Base-by-base conservation (phyloP, 2,329 filamentous ascomycete species). In the Conoideocrella luteorostrata region DNA sequence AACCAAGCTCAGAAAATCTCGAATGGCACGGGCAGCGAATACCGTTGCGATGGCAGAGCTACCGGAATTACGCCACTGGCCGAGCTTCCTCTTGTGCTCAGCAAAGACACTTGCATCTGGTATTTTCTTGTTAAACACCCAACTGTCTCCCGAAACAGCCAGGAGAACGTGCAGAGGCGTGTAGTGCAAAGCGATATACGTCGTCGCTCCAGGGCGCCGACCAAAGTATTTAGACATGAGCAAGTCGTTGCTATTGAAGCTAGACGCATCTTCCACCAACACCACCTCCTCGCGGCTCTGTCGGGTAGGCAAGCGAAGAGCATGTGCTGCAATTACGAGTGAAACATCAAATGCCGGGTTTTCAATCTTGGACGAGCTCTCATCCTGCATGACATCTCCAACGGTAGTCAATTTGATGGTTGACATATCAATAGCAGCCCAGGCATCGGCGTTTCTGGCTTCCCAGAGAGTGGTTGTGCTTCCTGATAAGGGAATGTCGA, bases 111-210 rank as follows among this genome's bases (percentile, higher is more conserved):
- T 62, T 2, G 60, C 56, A 4, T 66, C 60, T 2, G 68, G 57
- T 5, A 80, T 60, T 52, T 80, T 80, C 43, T 70, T 67, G 40
- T 70, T 70, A 52, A 80, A 78, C 17, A 77, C 63, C 75, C 75
- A 80, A 41, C 69, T 76, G 48, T 80, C 71, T 38, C 77, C 77
- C 22, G 73, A 73, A 7, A 80, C 74, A 10, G 75, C 75, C 15
- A 82, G 66, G 1, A 81, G 67, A 49, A 72, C 70, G 48, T 73
- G 70, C 4, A 82, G 68, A n/a, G 77, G 78, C 1, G 77, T 79
- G 53, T 77, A 65, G 49, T 79, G 68, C 2, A 82, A 62, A 1
- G 78, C 75, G 15, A 80, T 61, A 54, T 79, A 80, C 0, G 74
- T 72, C 54, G 74, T 72, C 38, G 69, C 72, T 15, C 69, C 58